Conservation (phyloP, 441 rosid species). For the Populus hybrid region DNA sequence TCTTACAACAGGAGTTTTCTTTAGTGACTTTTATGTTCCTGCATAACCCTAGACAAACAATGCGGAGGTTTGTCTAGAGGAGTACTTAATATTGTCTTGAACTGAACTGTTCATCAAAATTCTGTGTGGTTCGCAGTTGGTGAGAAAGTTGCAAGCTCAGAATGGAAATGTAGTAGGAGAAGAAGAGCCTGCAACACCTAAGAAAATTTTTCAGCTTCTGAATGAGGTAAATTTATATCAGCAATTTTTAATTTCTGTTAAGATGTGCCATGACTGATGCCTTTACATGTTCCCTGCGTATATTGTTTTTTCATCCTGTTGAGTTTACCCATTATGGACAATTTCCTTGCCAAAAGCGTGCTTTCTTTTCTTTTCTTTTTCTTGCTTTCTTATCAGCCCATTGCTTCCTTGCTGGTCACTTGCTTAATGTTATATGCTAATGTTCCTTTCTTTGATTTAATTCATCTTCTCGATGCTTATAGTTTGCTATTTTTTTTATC, state of each 20-base stretch:
- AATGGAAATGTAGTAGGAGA: constrained; percentile 89
- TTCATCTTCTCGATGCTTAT: constrained; percentile 8
- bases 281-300: neutral
- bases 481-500: constrained; percentile 21
- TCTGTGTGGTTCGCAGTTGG: constrained; percentile 43
- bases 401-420: neutral
- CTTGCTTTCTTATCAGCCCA: neutral
- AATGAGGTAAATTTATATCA: constrained; percentile 48
- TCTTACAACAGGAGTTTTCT: neutral
- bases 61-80: neutral
- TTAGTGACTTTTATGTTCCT: neutral
- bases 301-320: neutral
- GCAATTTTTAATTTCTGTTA: neutral
- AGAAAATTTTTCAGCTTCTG: constrained; percentile 79
- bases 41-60: neutral
- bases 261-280: neutral
- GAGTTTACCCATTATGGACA: neutral
- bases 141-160: constrained; percentile 67
- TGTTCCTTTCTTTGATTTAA: neutral
- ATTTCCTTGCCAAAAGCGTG: neutral
- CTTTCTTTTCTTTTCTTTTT: neutral
- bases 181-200: constrained; percentile 66
- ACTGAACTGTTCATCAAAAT: constrained; percentile 5
- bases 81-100: neutral
- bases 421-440: neutral